Percentiles rank a stretch among this genome's conserved stretches.
Evolutionary conservation across 2,329 filamentous ascomycete genomes (phyloP).

Genomic region (Phaeophleospora eucalypticola): DNA sequence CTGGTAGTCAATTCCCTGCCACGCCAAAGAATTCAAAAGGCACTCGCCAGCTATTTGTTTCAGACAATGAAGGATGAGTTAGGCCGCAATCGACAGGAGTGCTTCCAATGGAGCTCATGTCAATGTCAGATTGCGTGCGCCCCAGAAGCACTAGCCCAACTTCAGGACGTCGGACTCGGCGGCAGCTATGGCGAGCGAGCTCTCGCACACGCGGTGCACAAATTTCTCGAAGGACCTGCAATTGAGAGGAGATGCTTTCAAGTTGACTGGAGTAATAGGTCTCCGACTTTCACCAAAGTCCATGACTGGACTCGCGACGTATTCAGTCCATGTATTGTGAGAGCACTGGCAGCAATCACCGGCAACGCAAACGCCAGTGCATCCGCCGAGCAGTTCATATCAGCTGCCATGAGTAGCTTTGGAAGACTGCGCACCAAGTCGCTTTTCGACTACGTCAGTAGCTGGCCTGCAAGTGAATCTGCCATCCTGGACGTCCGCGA

Average conservation of each 20-base stretch:
- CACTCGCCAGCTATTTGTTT: constrained; percentile 23
- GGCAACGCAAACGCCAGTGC: constrained; percentile 19
- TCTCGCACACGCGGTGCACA: constrained; percentile 68
- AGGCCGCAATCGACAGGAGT: constrained; percentile 21
- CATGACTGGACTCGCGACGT: constrained; percentile 64
- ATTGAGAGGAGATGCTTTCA: constrained; percentile 56
- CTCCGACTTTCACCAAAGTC: constrained; percentile 57
- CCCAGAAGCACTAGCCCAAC: constrained; percentile 22
- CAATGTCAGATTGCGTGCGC: constrained; percentile 23
- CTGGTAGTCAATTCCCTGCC: constrained; percentile 27
- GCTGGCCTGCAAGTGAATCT: constrained; percentile 67
- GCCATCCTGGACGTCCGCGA: constrained; percentile 68
- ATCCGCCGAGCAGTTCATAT: constrained; percentile 59
- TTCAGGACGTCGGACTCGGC: constrained; percentile 63
- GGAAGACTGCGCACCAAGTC: constrained; percentile 66
- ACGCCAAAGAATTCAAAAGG: constrained; percentile 25
- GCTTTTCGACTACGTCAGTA: constrained; percentile 73
- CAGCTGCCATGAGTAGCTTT: constrained; percentile 64
- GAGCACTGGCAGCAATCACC: constrained; percentile 38
- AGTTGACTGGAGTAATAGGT: constrained; percentile 55
- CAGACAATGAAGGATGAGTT: constrained; percentile 23
- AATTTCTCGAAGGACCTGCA: constrained; percentile 58
- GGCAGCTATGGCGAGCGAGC: constrained; percentile 66
- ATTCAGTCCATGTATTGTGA: constrained; percentile 61
- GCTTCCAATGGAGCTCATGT: constrained; percentile 42